phyloP scores from a whole-genome alignment of 495 filamentous ascomycete species.

The Talaromyces liani region DNA sequence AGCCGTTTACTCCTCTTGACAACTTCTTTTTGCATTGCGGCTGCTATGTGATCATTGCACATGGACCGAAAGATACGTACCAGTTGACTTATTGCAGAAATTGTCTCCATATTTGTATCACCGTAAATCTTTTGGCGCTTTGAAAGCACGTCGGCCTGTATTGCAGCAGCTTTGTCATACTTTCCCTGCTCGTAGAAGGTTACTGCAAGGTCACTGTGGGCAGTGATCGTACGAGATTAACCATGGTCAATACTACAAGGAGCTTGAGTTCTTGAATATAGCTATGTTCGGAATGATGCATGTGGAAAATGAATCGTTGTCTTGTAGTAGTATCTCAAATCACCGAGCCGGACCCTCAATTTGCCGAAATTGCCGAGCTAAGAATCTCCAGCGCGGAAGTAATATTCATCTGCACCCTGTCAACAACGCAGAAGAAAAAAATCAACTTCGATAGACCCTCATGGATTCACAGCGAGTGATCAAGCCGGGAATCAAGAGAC shows the following conservation, averaged over 20 bases:
- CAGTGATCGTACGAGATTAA: too few relatives aligned
- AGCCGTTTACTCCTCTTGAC: background rate
- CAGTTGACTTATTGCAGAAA: background rate
- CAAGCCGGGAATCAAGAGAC: conserved; percentile 1
- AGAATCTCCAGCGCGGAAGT: background rate
- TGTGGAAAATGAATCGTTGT: too few relatives aligned
- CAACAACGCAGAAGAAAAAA: background rate
- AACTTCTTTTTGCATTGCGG: background rate
- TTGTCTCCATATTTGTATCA: background rate
- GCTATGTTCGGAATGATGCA: too few relatives aligned
- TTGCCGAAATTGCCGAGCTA: conserved; percentile 5
- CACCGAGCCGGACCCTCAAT: background rate
- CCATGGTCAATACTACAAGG: too few relatives aligned
- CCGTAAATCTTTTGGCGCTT: background rate
- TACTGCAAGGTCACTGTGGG: too few relatives aligned
- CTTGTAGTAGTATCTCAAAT: too few relatives aligned
- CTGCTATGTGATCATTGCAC: background rate
- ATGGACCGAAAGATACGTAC: background rate
- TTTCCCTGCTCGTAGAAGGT: too few relatives aligned
- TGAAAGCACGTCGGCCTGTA: background rate
- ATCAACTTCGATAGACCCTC: background rate
- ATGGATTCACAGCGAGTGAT: background rate
- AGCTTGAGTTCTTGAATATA: too few relatives aligned
- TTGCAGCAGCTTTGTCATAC: too few relatives aligned
- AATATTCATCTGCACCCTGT: background rate